A percentile compares a stretch with the other conserved stretches of the same genome.
Conservation (phyloP, 148 eudicot species). For the Vaccinium vitisidaea region DNA sequence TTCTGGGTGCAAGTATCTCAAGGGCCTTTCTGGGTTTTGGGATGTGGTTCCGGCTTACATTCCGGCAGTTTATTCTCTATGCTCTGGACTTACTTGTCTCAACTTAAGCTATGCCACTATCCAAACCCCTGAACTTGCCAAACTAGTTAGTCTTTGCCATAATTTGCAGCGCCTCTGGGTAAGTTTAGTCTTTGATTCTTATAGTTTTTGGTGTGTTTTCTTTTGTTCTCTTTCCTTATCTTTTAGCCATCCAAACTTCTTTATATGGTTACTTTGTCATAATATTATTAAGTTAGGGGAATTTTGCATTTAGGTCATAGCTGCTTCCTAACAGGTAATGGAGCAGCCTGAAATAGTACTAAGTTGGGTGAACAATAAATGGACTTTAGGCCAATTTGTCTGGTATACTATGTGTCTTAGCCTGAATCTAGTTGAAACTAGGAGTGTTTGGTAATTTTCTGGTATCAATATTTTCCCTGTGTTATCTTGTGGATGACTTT, state of each 20-base stretch:
- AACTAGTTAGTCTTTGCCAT: slow-evolving; percentile 64
- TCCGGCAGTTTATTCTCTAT: slow-evolving; percentile 66
- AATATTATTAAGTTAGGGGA: not conserved
- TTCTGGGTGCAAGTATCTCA: slow-evolving; percentile 64
- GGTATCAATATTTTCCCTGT: not conserved
- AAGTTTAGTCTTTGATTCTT: slow-evolving; percentile 23
- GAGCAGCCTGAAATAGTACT: not conserved
- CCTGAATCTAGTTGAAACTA: not conserved
- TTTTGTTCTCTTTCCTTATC: too few species aligned
- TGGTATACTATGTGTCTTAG: not conserved
- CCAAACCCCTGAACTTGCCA: slow-evolving; percentile 70
- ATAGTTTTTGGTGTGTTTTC: not conserved
- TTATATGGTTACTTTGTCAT: not conserved
- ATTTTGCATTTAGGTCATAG: not conserved
- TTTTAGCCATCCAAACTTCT: not conserved
- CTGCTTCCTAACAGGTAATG: not conserved
- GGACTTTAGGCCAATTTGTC: not conserved
- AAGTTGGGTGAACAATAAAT: not conserved
- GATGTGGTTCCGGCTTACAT: slow-evolving; percentile 80
- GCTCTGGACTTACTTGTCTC: slow-evolving; percentile 74
- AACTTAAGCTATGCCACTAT: slow-evolving; percentile 83
- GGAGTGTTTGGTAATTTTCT: not conserved
- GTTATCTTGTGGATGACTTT: not conserved
- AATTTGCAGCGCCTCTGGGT: slow-evolving; percentile 86
- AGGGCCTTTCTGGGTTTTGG: slow-evolving; percentile 80